Evolutionary conservation across 1,139 yeast species (phyloP).

Genomic region (Sugiyamaella xylanicola): DNA sequence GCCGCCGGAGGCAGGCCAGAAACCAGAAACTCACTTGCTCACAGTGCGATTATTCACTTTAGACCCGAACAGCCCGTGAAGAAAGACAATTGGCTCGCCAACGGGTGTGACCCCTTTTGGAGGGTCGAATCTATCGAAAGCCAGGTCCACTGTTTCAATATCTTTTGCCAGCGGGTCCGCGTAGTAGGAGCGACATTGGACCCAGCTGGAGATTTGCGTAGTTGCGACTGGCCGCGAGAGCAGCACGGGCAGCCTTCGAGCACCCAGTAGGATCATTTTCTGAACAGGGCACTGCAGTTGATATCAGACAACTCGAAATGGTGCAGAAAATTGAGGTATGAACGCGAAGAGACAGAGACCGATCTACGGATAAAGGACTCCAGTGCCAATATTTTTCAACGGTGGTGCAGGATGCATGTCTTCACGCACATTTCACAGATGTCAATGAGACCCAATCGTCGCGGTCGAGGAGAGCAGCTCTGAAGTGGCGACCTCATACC

Average conservation of each 20-base stretch:
- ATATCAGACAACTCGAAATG: no score
- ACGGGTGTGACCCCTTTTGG: slow-evolving; percentile 25
- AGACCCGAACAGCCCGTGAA: slow-evolving; percentile 91
- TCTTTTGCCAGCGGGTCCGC: slow-evolving; percentile 25
- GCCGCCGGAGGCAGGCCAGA: not conserved
- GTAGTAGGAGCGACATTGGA: not conserved
- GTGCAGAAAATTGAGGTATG: no score
- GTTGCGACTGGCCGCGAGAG: not conserved
- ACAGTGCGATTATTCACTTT: slow-evolving; percentile 76
- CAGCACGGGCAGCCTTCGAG: not conserved
- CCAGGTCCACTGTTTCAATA: slow-evolving; percentile 50
- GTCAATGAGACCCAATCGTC: no score
- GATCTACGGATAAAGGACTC: no score
- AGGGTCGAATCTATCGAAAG: slow-evolving; percentile 47
- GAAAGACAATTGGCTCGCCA: slow-evolving; percentile 61
- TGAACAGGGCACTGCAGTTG: no score
- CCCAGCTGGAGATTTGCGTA: not conserved
- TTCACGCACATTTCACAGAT: no score
- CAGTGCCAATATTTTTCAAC: no score
- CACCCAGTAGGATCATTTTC: not conserved
- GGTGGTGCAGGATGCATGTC: no score
- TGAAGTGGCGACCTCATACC: no score
- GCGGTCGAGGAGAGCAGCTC: no score
- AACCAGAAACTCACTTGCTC: slow-evolving; percentile 46
- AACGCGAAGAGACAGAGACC: no score